Evolutionary conservation across 2,329 filamentous ascomycete species (phyloP).

Genomic region (Neopestalotiopsis rosae): DNA sequence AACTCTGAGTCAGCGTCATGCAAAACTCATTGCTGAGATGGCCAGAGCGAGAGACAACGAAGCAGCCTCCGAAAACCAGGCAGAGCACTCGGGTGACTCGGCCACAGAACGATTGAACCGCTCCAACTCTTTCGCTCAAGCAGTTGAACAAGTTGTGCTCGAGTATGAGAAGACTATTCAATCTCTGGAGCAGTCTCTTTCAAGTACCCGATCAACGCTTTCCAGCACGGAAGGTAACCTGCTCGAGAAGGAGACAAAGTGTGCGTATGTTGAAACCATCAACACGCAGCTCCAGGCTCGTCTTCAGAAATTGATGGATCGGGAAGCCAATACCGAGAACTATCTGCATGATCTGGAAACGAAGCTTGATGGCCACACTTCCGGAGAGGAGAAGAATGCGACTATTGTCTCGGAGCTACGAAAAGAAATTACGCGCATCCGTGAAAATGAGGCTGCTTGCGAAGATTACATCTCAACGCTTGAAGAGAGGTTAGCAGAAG

Average conservation of each 20-base stretch:
- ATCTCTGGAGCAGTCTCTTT: slow-evolving; percentile 86
- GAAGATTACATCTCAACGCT: slow-evolving; percentile 98
- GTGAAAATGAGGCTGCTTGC: slow-evolving; percentile 87
- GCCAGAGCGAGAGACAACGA: slow-evolving; percentile 81
- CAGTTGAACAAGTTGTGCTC: slow-evolving; percentile 92
- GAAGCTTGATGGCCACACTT: slow-evolving; percentile 88
- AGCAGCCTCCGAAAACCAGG: slow-evolving; percentile 60
- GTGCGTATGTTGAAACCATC: slow-evolving; percentile 90
- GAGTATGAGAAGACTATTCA: slow-evolving; percentile 99
- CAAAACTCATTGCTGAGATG: slow-evolving; percentile 93
- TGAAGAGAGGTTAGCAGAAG: slow-evolving; percentile 92
- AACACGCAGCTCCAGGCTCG: slow-evolving; percentile 88
- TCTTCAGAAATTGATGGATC: slow-evolving; percentile 90
- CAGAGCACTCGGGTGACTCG: slow-evolving; percentile 73
- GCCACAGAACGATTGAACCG: slow-evolving; percentile 89
- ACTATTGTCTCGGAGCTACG: slow-evolving; percentile 85
- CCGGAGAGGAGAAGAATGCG: slow-evolving; percentile 90
- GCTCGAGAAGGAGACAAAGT: slow-evolving; percentile 91
- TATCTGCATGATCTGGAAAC: slow-evolving; percentile 92
- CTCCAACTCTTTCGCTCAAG: slow-evolving; percentile 94
- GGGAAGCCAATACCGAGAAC: slow-evolving; percentile 88
- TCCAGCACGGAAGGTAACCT: slow-evolving; percentile 85
- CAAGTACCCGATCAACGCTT: slow-evolving; percentile 83
- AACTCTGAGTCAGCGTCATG: slow-evolving; percentile 87
- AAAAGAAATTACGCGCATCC: slow-evolving; percentile 85